A percentile compares a stretch with the other conserved stretches of the same genome.
phyloP scores from a whole-genome alignment of 495 filamentous ascomycete genomes.

The Trichocladium uniseriatum region DNA sequence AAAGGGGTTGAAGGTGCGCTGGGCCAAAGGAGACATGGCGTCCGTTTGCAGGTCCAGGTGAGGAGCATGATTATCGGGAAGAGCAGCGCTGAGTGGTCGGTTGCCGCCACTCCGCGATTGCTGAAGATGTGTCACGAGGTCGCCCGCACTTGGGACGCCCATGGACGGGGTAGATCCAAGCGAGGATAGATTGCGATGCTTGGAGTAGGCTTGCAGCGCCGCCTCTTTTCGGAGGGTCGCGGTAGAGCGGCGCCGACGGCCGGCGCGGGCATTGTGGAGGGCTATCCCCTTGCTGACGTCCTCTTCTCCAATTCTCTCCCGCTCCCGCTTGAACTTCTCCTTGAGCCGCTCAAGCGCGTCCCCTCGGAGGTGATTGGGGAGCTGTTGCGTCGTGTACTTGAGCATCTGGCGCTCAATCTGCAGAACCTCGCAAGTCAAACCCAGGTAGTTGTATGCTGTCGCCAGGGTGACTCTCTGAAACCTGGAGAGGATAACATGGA shows the following conservation, averaged over 20 bases:
- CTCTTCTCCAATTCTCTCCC: conserved; percentile 73
- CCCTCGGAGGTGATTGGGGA: conserved; percentile 86
- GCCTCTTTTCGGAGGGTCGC: conserved; percentile 73
- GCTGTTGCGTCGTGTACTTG: conserved; percentile 79
- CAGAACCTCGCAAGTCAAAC: conserved; percentile 80
- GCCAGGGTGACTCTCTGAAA: conserved; percentile 91
- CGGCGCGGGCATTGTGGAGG: conserved; percentile 66
- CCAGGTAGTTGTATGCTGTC: conserved; percentile 88
- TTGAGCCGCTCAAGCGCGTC: conserved; percentile 77
- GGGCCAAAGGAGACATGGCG: conserved; percentile 47
- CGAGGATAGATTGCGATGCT: conserved; percentile 28
- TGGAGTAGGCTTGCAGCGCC: conserved; percentile 55
- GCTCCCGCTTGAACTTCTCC: conserved; percentile 81
- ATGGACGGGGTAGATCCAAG: conserved; percentile 22
- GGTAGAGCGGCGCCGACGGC: conserved; percentile 60
- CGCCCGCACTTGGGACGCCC: conserved; percentile 56
- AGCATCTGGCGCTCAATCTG: conserved; percentile 87
- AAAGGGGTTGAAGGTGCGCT: conserved; percentile 50
- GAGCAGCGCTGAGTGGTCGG: conserved; percentile 6
- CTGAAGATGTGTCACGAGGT: conserved; percentile 73
- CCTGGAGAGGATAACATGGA: conserved; percentile 90
- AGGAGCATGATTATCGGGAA: conserved; percentile 3
- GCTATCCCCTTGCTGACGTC: conserved; percentile 92
- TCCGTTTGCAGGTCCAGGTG: conserved; percentile 16
- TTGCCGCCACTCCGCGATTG: conserved; percentile 45